Evolutionary conservation across 805 yeast species (phyloP), one percentile per base, ranked within the genome.

Genomic region (Ogataea chonburiensis): DNA sequence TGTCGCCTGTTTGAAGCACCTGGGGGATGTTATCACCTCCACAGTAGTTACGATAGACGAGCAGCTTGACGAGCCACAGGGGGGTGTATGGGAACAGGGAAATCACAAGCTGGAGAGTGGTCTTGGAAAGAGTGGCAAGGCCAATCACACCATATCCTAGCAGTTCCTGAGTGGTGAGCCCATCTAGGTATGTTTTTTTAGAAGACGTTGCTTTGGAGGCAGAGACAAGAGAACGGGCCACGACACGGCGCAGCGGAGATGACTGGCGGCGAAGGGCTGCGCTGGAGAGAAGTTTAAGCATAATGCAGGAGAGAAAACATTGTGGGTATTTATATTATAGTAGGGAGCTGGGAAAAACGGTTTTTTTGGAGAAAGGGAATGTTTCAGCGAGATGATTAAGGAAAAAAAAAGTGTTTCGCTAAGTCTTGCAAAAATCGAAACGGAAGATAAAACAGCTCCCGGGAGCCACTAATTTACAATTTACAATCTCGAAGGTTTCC

Each of bases 1-100:
- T 67, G 37, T 69, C 64, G 35, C 95, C 95, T 4, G 95, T 83
- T 37, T 67, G 58, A 36, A 76, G 67, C 10, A 89, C 93, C 46
- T 88, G 84, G 8, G 62, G 61, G 37, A 81, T 71, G 42, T 74
- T 77, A 51, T 85, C 91, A 39, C 98, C 98, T 24, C 98, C 98
- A 57, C 94, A 83, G 64, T 91, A 89, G 43, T 86, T 71, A 42
- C 82, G 82, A 58, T 85, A 88, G 12, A 89, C 86, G 45, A 87
- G 68, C 25, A 75, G 62, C 61, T 79, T 85, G 45, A 89, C 72
- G 26, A 87, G 35, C 43, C 75, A 69, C 47, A 82, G 67, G 14
- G 98, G 98, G 9, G 81, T 74, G 46, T 71, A 77, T 3, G 94
- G 94, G 63, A 84, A 85, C 5, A 74, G 27, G 47, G 73, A 78